Percentiles rank a stretch among this genome's conserved stretches.
These are phyloP conservation scores for Termitomyces sp. DNA, from an alignment of 768 basidiomycete species.

Conservation along the genomic window DNA sequence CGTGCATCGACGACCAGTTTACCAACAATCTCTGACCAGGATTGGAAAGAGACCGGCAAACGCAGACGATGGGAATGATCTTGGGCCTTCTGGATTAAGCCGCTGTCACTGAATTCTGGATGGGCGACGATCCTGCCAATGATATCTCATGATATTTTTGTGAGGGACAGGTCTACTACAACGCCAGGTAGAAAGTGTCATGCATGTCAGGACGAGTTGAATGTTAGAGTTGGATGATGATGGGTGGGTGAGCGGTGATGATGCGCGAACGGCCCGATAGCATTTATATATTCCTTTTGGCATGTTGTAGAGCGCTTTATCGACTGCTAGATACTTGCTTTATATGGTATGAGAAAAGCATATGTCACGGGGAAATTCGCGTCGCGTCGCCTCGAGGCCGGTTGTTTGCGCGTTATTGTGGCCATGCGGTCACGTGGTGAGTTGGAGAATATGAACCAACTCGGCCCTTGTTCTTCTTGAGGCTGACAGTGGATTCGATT, in stretches of 20 bases:
- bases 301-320: not conserved
- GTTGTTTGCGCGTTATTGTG: conserved; percentile 30
- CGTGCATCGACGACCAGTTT: conserved; percentile 15
- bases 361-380: conserved; percentile 19
- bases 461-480: conserved; percentile 22
- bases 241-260: not conserved
- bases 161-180: not conserved
- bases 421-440: conserved; percentile 26
- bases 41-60: conserved; percentile 37
- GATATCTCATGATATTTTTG: not conserved
- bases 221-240: not conserved
- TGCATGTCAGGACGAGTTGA: not conserved
- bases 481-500: conserved; percentile 32
- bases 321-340: not conserved
- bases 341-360: conserved; percentile 6
- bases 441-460: conserved; percentile 18
- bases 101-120: not conserved
- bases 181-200: not conserved
- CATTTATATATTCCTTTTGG: not conserved
- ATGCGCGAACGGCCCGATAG: not conserved
- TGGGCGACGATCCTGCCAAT: not conserved
- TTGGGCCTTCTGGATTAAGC: not conserved
- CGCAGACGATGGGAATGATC: conserved; percentile 31
- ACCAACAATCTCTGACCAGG: conserved; percentile 12
- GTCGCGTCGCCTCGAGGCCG: conserved; percentile 22